Evolutionary conservation across 2,329 filamentous ascomycete species (phyloP).

Genomic region (Sclerotinia subarctica): DNA sequence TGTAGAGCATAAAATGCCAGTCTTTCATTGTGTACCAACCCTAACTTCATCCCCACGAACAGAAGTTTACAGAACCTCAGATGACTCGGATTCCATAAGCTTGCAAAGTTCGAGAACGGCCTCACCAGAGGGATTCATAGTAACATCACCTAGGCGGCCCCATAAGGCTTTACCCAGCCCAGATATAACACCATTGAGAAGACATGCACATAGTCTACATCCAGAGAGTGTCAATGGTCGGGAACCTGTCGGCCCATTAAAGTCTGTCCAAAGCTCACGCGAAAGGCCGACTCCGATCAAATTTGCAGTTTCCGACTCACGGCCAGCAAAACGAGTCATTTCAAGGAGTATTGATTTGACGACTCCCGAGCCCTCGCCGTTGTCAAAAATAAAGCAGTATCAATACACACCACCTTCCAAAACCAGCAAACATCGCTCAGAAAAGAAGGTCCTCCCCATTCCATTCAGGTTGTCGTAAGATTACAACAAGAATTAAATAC

Average conservation of each 20-base stretch:
- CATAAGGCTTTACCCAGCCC: background rate
- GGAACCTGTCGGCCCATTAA: background rate
- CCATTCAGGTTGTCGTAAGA: background rate
- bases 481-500: background rate
- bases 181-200: background rate
- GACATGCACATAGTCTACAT: background rate
- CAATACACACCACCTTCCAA: slow-evolving; percentile 7
- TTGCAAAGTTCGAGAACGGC: slow-evolving; percentile 6
- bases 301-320: background rate
- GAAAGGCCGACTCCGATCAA: background rate
- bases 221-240: background rate
- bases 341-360: slow-evolving; percentile 9
- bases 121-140: background rate
- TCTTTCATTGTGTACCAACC: background rate
- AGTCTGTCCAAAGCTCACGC: background rate
- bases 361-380: slow-evolving; percentile 4
- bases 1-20: background rate
- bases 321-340: background rate
- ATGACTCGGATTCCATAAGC: background rate
- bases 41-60: background rate
- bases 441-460: background rate
- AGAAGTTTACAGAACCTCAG: background rate
- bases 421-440: background rate
- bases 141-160: background rate
- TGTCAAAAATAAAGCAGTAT: background rate